Percentiles rank a stretch among this genome's conserved stretches.
These are phyloP conservation scores for Hypoxylon fragiforme DNA, from an alignment of 495 filamentous ascomycete genomes.

Conservation along the genomic window DNA sequence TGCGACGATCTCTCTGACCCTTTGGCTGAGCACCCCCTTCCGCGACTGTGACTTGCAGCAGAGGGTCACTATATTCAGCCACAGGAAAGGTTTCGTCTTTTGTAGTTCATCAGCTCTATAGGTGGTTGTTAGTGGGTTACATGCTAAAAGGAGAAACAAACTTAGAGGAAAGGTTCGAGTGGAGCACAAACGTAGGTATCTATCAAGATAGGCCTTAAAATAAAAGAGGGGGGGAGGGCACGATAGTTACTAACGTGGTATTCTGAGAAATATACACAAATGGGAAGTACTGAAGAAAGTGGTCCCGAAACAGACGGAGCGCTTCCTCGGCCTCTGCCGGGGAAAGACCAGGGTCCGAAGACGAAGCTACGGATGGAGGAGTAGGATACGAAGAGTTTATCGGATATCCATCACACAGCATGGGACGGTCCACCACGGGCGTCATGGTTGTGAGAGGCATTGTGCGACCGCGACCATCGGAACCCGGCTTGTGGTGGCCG, in stretches of 20 bases:
- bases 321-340: conserved; percentile 33
- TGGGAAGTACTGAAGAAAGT: conserved; percentile 40
- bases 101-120: conserved; percentile 34
- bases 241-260: conserved; percentile 27
- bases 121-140: conserved; percentile 8
- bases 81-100: conserved; percentile 48
- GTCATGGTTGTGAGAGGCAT: too few relatives aligned
- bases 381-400: conserved; percentile 27
- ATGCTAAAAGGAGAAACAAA: too few relatives aligned
- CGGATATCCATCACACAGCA: conserved; percentile 9
- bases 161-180: too few relatives aligned
- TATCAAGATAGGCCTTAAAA: too few relatives aligned
- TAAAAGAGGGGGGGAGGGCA: too few relatives aligned
- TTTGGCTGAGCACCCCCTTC: conserved; percentile 41
- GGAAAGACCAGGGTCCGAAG: conserved; percentile 20
- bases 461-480: conserved; percentile 4
- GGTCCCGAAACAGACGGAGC: conserved; percentile 32
- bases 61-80: conserved; percentile 53
- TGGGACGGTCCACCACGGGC: too few relatives aligned
- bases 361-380: conserved; percentile 20
- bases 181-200: too few relatives aligned
- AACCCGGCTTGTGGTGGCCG: background rate
- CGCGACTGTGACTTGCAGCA: conserved; percentile 39
- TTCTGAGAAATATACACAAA: conserved; percentile 37
- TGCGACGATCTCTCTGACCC: conserved; percentile 45